phyloP scores from a whole-genome alignment of 352 stramenopile genomes.

The Globisporangium middletonii region DNA sequence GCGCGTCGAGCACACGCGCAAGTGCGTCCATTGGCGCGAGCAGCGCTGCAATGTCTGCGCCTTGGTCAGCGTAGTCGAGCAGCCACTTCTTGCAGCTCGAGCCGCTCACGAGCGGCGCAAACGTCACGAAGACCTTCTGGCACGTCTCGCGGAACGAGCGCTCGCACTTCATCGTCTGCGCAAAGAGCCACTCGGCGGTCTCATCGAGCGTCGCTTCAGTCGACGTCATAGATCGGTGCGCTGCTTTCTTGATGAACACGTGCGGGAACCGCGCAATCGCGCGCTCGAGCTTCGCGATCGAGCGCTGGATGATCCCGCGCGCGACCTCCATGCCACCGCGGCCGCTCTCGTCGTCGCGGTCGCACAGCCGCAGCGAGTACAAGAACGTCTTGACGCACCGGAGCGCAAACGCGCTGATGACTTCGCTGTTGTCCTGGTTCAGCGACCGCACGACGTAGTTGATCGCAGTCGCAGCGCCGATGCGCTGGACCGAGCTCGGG shows the following conservation, averaged over 20 bases:
- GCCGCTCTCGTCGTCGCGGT: constrained; percentile 26
- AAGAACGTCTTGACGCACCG: constrained; percentile 67
- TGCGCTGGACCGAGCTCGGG: constrained; percentile 48
- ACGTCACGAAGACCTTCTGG: constrained; percentile 39
- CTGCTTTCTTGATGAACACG: constrained; percentile 29
- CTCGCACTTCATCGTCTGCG: constrained; percentile 28
- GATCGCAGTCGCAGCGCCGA: constrained; percentile 55
- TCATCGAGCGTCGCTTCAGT: constrained; percentile 19
- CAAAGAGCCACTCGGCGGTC: constrained; percentile 30
- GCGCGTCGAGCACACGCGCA: constrained; percentile 15
- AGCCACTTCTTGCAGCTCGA: constrained; percentile 46
- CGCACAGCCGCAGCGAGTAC: constrained; percentile 51
- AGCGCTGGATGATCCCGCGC: constrained; percentile 56
- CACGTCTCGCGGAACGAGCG: constrained; percentile 33
- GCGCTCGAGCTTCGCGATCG: constrained; percentile 52
- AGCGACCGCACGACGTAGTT: constrained; percentile 64
- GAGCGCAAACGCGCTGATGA: constrained; percentile 54
- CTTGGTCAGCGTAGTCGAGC: constrained; percentile 23
- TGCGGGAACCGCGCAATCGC: constrained; percentile 42
- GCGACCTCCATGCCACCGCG: constrained; percentile 32
- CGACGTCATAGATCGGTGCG: constrained; percentile 6
- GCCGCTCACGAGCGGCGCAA: constrained; percentile 32
- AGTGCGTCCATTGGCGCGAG: constrained; percentile 43
- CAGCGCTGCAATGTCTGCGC: constrained; percentile 17
- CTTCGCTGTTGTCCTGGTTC: constrained; percentile 40